These are phyloP conservation scores for Lepidium aucheri DNA, from an alignment of 345 rosid species.

Conservation along the genomic window DNA sequence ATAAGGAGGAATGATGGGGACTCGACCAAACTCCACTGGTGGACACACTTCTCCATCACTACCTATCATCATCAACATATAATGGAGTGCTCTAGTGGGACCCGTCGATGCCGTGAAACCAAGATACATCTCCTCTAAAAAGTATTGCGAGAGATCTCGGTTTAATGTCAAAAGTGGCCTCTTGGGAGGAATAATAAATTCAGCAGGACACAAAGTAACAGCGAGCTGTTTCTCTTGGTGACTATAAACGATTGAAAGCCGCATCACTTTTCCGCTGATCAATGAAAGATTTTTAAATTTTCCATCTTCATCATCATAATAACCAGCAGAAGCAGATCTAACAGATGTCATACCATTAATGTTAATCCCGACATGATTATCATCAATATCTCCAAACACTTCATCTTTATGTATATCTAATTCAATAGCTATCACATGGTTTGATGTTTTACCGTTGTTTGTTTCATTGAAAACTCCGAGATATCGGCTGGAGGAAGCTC, in stretches of 20 bases:
- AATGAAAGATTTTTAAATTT: not conserved
- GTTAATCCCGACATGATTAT: conserved; percentile 56
- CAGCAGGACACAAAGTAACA: conserved; percentile 36
- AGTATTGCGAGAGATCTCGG: conserved; percentile 30
- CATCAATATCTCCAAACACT: conserved; percentile 32
- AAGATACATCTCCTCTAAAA: conserved; percentile 33
- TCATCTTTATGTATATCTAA: conserved; percentile 35
- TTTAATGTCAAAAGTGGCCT: conserved; percentile 36
- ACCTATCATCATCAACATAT: conserved; percentile 31
- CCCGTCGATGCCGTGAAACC: conserved; percentile 59
- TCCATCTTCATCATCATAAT: conserved; percentile 19
- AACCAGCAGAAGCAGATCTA: conserved; percentile 29
- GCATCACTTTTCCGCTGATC: conserved; percentile 18
- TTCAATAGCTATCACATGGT: conserved; percentile 42
- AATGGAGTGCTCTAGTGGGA: conserved; percentile 25
- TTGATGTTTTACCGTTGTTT: conserved; percentile 28
- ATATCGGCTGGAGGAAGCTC: conserved; percentile 18
- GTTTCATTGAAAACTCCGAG: conserved; percentile 36
- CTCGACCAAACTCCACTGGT: not conserved
- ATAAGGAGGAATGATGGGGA: conserved; percentile 41
- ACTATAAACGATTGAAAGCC: conserved; percentile 43
- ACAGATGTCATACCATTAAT: conserved; percentile 33
- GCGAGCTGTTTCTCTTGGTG: conserved; percentile 14
- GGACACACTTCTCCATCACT: conserved; percentile 17
- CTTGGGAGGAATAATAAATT: not conserved